These are phyloP conservation scores for Saturnispora mendoncae DNA, from an alignment of 805 yeast genomes.

Conservation along the genomic window DNA sequence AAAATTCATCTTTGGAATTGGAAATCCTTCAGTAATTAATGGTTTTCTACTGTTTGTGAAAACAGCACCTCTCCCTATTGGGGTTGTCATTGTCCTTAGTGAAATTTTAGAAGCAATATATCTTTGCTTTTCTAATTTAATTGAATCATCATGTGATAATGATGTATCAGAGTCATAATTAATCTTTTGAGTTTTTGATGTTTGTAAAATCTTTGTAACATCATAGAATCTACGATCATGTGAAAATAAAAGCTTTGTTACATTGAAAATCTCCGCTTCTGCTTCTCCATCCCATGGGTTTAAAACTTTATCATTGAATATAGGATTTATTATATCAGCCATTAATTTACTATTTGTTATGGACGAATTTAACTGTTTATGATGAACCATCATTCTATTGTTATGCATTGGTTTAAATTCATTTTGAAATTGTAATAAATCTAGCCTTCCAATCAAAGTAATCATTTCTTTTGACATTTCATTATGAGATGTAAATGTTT, in stretches of 20 bases:
- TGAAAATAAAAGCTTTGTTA: conserved; percentile 66
- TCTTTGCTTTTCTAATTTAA: conserved; percentile 45
- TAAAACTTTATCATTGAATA: conserved; percentile 37
- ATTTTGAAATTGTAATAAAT: conserved; percentile 33
- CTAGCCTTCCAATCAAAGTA: conserved; percentile 59
- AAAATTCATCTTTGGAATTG: conserved; percentile 67
- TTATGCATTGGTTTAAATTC: not conserved
- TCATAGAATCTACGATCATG: conserved; percentile 75
- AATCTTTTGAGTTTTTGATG: conserved; percentile 55
- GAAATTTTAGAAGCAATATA: conserved; percentile 52
- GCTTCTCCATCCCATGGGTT: conserved; percentile 63
- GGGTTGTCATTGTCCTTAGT: conserved; percentile 62
- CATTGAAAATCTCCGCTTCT: conserved; percentile 57
- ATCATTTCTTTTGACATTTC: conserved; percentile 32
- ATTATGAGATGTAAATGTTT: conserved; percentile 42
- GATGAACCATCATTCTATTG: not conserved
- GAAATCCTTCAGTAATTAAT: conserved; percentile 74
- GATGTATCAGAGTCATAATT: conserved; percentile 32
- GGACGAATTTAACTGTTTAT: conserved; percentile 31
- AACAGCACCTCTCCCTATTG: conserved; percentile 72
- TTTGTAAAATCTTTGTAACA: conserved; percentile 61
- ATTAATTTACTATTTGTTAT: no score
- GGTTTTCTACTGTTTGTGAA: conserved; percentile 65
- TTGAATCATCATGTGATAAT: conserved; percentile 47
- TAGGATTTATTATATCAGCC: conserved; percentile 29